Percentiles rank a stretch among this genome's conserved stretches.
Evolutionary conservation across 805 yeast species (phyloP).

Genomic region (Ogataea ramenticola): DNA sequence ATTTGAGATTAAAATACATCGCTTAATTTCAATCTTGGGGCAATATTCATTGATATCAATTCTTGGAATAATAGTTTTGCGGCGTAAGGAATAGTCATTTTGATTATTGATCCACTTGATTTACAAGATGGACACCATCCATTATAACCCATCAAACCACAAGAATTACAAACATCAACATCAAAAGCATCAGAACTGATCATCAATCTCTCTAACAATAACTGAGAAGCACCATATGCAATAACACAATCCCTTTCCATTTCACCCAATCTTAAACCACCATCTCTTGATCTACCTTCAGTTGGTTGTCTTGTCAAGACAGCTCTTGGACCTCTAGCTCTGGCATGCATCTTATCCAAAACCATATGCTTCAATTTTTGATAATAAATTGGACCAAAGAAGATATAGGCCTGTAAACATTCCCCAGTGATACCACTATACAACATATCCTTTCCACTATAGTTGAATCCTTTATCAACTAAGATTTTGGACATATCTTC

Average conservation of each 20-base stretch:
- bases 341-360: conserved; percentile 97
- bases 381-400: conserved; percentile 97
- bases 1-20: conserved; percentile 80
- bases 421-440: conserved; percentile 98
- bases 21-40: conserved; percentile 86
- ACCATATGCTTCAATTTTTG: conserved; percentile 99
- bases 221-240: conserved; percentile 97
- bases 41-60: conserved; percentile 95
- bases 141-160: conserved; percentile 96
- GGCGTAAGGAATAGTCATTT: conserved; percentile 98
- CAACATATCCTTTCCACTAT: conserved; percentile 96
- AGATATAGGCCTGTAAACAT: conserved; percentile 92
- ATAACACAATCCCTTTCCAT: conserved; percentile 99
- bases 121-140: conserved; percentile 98
- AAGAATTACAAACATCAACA: conserved; percentile 86
- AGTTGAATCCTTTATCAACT: conserved; percentile 85
- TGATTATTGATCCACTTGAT: conserved; percentile 75
- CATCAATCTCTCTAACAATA: conserved; percentile 90
- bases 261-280: conserved; percentile 97
- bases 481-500: conserved; percentile 91
- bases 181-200: conserved; percentile 96
- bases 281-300: conserved; percentile 98
- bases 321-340: conserved; percentile 99
- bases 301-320: conserved; percentile 97
- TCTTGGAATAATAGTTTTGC: conserved; percentile 97